Base-by-base conservation (phyloP, 2,329 filamentous ascomycete genomes). In the Aureobasidium sp. region DNA sequence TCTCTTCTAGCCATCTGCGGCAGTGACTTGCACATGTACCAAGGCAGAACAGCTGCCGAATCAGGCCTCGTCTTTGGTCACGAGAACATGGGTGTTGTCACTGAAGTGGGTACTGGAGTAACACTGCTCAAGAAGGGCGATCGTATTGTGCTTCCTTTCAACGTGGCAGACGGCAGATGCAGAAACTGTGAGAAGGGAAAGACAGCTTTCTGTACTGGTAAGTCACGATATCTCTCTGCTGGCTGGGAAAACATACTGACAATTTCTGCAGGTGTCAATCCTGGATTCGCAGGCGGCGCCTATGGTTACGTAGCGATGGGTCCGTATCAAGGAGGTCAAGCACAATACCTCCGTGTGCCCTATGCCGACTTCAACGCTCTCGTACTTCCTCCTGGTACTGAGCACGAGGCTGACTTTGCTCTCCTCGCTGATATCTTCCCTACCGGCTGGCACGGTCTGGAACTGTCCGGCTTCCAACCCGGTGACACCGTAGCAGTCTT, bases 331-430 rank as follows among this genome's bases (percentile, higher is more conserved):
- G 80, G 79, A 62, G 81, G 82, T 15, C 83, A 86, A 68, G 86
- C 85, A 3, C 83, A 88, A 68, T 88, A 84, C 62, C 73, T 88
- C n/a, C 78, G 84, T 3, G 81, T 88, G 1, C 86, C 86, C 0
- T 87, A 83, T 62, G 86, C 85, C 1, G 86, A 88, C 68, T 87
- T 87, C 74, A 88, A 88, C 63, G 82, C 82, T 7, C 71, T 88
- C 36, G 81, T 81, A 59, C 73, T 89, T 1, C 85, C 86, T 0
- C 74, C 79, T 7, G 85, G 84, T 0, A 84, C 75, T 16, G 83
- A 86, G 64, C 76, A 85, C 50, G 85, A 88, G 68, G 76, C 80
- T 0, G 85, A 86, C 66, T 87, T 85, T 64, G 81, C 75, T 8
- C 65, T 81, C 9, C 69, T 81, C 3, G 79, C 79, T 1, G 79